Evolutionary conservation across 2,329 filamentous ascomycete species (phyloP).

Genomic region (Daldinia sp.): DNA sequence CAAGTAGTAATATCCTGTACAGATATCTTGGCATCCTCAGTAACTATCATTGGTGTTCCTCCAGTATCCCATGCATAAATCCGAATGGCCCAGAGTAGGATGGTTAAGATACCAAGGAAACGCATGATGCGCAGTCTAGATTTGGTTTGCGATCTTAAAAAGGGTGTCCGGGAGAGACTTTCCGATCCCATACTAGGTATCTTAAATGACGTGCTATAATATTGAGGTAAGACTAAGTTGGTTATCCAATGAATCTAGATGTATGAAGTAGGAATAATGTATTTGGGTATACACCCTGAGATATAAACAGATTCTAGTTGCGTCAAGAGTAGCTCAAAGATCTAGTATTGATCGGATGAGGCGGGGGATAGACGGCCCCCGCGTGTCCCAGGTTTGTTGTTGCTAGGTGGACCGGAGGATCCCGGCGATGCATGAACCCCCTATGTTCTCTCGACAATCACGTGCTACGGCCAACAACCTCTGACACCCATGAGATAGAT

Average conservation of each 20-base stretch:
- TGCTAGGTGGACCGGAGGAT: background rate
- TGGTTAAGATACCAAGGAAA: conserved; percentile 4
- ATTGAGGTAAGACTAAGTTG: background rate
- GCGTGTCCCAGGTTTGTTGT: background rate
- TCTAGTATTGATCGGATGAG: background rate
- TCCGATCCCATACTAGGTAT: background rate
- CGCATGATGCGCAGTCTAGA: conserved; percentile 5
- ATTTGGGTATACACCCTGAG: no score
- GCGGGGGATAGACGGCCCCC: background rate
- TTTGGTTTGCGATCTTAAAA: background rate
- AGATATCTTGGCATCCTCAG: conserved; percentile 4
- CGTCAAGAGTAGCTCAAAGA: no score
- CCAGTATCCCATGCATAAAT: conserved; percentile 11
- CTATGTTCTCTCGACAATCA: conserved; percentile 1
- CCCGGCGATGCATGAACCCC: background rate
- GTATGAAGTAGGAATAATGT: no score
- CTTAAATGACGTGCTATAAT: background rate
- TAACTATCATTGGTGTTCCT: background rate
- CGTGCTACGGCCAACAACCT: background rate
- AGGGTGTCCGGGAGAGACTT: background rate
- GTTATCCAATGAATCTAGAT: no score
- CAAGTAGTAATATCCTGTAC: conserved; percentile 63
- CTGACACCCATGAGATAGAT: background rate
- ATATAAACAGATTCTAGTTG: no score
- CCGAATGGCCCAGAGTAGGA: conserved; percentile 20